Evolutionary conservation across 305 asterid genomes (phyloP).

Genomic region (Fraxinus greggii): DNA sequence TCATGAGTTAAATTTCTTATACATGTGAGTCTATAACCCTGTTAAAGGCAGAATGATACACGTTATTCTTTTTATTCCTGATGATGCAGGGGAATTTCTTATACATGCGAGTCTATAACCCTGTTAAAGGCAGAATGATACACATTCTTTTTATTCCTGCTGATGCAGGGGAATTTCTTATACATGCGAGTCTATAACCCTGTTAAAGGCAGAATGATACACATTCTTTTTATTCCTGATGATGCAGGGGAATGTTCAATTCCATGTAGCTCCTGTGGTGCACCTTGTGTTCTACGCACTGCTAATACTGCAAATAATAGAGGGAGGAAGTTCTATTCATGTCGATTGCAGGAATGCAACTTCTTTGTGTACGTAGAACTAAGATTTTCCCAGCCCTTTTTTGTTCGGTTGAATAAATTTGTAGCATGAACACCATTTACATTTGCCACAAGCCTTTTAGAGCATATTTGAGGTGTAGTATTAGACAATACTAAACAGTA

Average conservation of each 20-base stretch:
- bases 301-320: conserved; percentile 83
- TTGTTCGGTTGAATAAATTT: not conserved
- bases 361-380: conserved; percentile 74
- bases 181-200: too few species aligned
- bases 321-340: conserved; percentile 93
- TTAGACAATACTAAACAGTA: not conserved
- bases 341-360: conserved; percentile 76
- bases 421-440: not conserved
- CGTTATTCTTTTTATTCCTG: too few species aligned
- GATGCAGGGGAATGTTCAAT: conserved; percentile 67
- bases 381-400: conserved; percentile 16
- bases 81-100: too few species aligned
- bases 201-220: conserved; percentile 8
- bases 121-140: too few species aligned
- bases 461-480: not conserved
- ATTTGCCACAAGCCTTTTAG: not conserved
- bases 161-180: too few species aligned
- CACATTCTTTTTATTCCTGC: too few species aligned
- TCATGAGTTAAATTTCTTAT: not conserved
- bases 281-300: conserved; percentile 68
- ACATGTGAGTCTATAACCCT: conserved; percentile 4
- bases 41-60: too few species aligned
- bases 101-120: too few species aligned
- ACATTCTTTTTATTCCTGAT: conserved; percentile 16
- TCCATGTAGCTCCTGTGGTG: conserved; percentile 77